Conservation (phyloP, 441 rosid genomes). For the Cnidoscolus chayamansa region DNA sequence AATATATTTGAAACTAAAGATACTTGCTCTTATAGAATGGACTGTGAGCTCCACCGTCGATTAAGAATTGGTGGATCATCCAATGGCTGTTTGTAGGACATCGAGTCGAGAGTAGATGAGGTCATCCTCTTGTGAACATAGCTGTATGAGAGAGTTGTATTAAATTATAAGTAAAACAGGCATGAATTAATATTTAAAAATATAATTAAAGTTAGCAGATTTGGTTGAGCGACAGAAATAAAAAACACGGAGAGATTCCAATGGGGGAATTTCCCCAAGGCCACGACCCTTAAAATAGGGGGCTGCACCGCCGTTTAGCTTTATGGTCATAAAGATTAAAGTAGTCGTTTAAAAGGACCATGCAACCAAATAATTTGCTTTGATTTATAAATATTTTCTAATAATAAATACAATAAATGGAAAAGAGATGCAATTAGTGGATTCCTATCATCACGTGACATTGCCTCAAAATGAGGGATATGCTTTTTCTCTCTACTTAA, state of each 20-base stretch:
- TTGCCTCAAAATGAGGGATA: conserved; percentile 79
- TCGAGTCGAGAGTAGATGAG: not conserved
- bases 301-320: not conserved
- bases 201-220: not conserved
- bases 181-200: too few species aligned
- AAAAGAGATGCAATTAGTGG: conserved; percentile 30
- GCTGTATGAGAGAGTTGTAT: too few species aligned
- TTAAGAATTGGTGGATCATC: not conserved
- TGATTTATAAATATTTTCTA: too few species aligned
- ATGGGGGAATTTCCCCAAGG: conserved; percentile 47
- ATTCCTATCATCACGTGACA: conserved; percentile 65
- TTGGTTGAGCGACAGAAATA: conserved; percentile 10
- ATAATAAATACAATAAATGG: too few species aligned
- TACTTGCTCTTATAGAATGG: too few species aligned
- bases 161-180: too few species aligned
- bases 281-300: conserved; percentile 64
- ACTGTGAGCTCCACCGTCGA: not conserved
- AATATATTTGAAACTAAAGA: too few species aligned
- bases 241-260: conserved; percentile 53
- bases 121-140: too few species aligned
- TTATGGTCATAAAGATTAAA: conserved; percentile 22
- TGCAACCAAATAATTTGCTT: too few species aligned
- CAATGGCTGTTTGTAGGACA: not conserved
- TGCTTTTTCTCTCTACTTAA: conserved; percentile 23
- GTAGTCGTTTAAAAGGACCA: conserved; percentile 18